Base-by-base conservation (phyloP, 352 stramenopile genomes). In the Phytophthora quininea region DNA sequence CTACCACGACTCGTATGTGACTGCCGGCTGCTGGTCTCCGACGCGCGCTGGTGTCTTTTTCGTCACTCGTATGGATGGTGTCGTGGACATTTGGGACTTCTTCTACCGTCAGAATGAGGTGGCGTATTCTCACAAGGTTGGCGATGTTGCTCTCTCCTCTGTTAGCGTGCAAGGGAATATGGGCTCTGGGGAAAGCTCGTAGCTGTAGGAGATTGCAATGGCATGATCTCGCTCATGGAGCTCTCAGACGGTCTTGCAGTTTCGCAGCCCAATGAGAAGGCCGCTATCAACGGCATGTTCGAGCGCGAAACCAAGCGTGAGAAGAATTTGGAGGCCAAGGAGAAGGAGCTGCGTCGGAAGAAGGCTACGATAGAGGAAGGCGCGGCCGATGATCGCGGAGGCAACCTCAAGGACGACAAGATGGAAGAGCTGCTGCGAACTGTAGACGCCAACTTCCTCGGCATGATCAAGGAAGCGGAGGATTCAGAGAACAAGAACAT, bases 61-160 rank as follows among this genome's bases (percentile, higher is more conserved):
- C 67, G 93, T 98, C 48, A 98, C 96, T 54, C 86, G 96, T 50
- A 97, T 97, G 89, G 97, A 99, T 73, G 97, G 97, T 55, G 94
- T 98, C n/a, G 86, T 98, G 48, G 96, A 99, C 75, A 90, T 99
- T 43, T 99, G 97, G 97, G 97, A 99, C 73, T 98, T 98, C 64
- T 98, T 98, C 73, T 98, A 99, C 70, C 92, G 92, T 5, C 97
- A 99, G 72, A 98, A 98, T 74, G 97, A 99, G 68, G 90, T 98
- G 50, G 97, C 95, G 19, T 99, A 99, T 76, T 98, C 88, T 45
- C 96, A 99, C 82, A 99, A 99, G 76, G 95, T 99, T 42, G 89
- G 95, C 35, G 92, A 98, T 58, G 80, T 88, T 19, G 77, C 89
- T 47, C 86, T 98, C 19, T 98, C 90, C 33, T 85, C 89, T 51